Conservation (phyloP, 1,139 yeast genomes). For the Yamadazyma epiphylla region DNA sequence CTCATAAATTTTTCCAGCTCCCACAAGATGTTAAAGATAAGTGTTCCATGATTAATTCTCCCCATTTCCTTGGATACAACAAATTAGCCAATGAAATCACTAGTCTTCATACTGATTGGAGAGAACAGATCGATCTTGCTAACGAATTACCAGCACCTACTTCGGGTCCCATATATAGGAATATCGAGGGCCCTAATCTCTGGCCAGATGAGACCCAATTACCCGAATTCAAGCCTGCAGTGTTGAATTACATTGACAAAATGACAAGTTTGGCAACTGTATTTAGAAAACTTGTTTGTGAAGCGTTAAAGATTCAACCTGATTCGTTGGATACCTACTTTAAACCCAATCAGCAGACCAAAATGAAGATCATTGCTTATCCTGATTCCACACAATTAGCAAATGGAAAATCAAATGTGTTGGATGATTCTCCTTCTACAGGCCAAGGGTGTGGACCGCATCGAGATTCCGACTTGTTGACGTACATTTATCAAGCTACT, state of each 20-base stretch:
- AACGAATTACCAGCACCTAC: slow-evolving; percentile 53
- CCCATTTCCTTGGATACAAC: slow-evolving; percentile 67
- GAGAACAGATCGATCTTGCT: slow-evolving; percentile 68
- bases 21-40: slow-evolving; percentile 50
- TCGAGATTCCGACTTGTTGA: slow-evolving; percentile 63
- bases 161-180: slow-evolving; percentile 49
- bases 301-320: slow-evolving; percentile 47
- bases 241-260: slow-evolving; percentile 41
- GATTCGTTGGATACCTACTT: slow-evolving; percentile 47
- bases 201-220: slow-evolving; percentile 51
- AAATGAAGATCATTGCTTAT: slow-evolving; percentile 52
- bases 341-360: slow-evolving; percentile 50
- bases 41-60: slow-evolving; percentile 59
- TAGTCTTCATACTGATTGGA: slow-evolving; percentile 54
- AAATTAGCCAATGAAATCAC: slow-evolving; percentile 66
- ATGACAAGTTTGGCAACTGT: slow-evolving; percentile 44
- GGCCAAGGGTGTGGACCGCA: slow-evolving; percentile 71
- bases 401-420: slow-evolving; percentile 21
- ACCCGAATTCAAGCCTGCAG: slow-evolving; percentile 48
- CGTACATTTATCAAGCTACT: slow-evolving; percentile 59
- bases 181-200: slow-evolving; percentile 62
- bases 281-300: slow-evolving; percentile 48
- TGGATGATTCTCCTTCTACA: slow-evolving; percentile 41
- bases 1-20: slow-evolving; percentile 49
- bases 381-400: slow-evolving; percentile 36